Conservation (phyloP, 2,329 filamentous ascomycete genomes). For the Penicillium thymicola region DNA sequence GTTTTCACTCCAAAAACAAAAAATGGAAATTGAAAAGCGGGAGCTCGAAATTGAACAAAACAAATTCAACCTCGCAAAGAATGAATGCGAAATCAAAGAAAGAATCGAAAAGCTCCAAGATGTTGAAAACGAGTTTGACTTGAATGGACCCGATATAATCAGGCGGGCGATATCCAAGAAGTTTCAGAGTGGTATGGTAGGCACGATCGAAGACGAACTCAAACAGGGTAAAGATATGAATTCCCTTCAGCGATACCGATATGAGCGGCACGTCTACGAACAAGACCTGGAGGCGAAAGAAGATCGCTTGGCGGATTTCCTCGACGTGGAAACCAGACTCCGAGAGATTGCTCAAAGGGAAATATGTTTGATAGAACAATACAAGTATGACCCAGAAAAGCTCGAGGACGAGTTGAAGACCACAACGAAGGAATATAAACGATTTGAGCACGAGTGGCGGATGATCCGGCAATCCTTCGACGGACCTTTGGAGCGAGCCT, state of each 20-base stretch:
- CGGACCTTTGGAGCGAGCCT: neutral
- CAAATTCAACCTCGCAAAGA: neutral
- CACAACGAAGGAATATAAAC: neutral
- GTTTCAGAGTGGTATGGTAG: neutral
- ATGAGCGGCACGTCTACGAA: neutral
- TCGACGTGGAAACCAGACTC: neutral
- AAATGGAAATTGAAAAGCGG: neutral
- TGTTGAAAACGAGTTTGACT: neutral
- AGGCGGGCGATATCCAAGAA: neutral
- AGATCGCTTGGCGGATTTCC: neutral
- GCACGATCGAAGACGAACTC: neutral
- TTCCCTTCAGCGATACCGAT: neutral
- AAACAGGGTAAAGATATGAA: neutral
- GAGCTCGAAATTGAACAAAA: neutral
- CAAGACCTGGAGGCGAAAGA: neutral
- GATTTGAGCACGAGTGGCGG: neutral
- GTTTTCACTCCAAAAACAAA: neutral
- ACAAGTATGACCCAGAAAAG: neutral
- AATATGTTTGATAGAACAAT: neutral
- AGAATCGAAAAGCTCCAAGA: neutral
- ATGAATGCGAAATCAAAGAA: neutral
- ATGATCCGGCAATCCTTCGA: neutral
- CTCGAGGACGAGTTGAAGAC: neutral
- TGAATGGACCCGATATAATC: neutral
- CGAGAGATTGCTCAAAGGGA: neutral